A percentile compares a stretch with the other conserved stretches of the same genome.
Evolutionary conservation across 345 rosid genomes (phyloP).

Genomic region (Lagerstroemia speciosa): DNA sequence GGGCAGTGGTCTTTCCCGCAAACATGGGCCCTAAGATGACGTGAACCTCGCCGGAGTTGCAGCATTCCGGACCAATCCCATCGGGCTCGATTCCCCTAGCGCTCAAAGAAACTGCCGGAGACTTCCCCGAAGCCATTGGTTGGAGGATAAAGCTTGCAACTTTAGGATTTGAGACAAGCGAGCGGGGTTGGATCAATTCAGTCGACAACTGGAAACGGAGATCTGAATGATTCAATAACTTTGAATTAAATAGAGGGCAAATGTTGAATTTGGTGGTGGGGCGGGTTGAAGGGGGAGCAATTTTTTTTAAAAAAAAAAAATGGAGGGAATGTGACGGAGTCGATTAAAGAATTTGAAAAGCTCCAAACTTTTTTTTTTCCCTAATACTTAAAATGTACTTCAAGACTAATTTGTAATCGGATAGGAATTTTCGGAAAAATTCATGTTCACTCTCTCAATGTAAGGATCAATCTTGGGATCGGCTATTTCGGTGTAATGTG

Average conservation of each 20-base stretch:
- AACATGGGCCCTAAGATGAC: slow-evolving; percentile 90
- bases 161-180: not conserved
- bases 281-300: no score
- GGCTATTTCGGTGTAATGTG: no score
- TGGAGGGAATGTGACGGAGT: slow-evolving; percentile 6
- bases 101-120: slow-evolving; percentile 16
- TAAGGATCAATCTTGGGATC: no score
- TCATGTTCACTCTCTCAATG: no score
- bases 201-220: not conserved
- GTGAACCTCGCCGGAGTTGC: slow-evolving; percentile 55
- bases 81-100: slow-evolving; percentile 9
- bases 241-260: slow-evolving; percentile 23
- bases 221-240: not conserved
- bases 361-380: not conserved
- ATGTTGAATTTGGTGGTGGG: not conserved
- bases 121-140: slow-evolving; percentile 35
- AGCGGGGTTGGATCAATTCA: not conserved
- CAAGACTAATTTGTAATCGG: no score
- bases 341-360: not conserved
- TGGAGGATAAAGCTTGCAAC: not conserved
- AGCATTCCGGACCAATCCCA: slow-evolving; percentile 5
- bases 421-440: no score
- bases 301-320: not conserved
- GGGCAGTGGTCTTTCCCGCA: slow-evolving; percentile 87
- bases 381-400: no score